Conservation (phyloP, 495 filamentous ascomycete genomes). For the Podospora tetraspora region DNA sequence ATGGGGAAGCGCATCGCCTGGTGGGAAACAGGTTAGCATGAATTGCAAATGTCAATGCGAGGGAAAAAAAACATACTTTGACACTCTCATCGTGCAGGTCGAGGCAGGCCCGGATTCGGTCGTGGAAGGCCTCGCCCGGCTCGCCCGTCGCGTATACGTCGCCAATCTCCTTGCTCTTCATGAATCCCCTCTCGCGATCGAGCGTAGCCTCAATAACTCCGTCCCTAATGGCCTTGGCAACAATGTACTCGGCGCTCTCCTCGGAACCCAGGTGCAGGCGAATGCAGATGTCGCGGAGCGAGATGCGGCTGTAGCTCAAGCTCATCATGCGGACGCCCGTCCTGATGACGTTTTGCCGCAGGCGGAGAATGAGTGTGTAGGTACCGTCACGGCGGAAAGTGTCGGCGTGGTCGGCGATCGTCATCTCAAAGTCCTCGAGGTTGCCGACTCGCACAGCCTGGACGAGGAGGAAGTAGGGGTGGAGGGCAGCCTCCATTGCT, state of each 20-base stretch:
- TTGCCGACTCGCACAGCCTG: slow-evolving; percentile 94
- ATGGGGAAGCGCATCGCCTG: slow-evolving; percentile 98
- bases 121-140: slow-evolving; percentile 94
- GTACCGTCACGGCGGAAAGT: slow-evolving; percentile 91
- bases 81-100: slow-evolving; percentile 94
- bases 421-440: slow-evolving; percentile 81
- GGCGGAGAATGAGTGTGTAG: slow-evolving; percentile 87
- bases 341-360: slow-evolving; percentile 98
- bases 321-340: slow-evolving; percentile 99
- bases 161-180: slow-evolving; percentile 95
- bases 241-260: slow-evolving; percentile 97
- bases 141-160: slow-evolving; percentile 95
- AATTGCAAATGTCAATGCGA: slow-evolving; percentile 3
- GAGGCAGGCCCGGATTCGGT: slow-evolving; percentile 86
- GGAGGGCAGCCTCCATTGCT: slow-evolving; percentile 74
- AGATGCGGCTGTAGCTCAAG: slow-evolving; percentile 93
- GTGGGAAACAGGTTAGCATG: slow-evolving; percentile 2
- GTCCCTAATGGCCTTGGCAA: slow-evolving; percentile 96
- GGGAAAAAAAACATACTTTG: slow-evolving; percentile 56
- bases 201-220: slow-evolving; percentile 95
- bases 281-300: slow-evolving; percentile 95
- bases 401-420: slow-evolving; percentile 70
- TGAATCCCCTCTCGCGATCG: slow-evolving; percentile 90
- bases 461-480: slow-evolving; percentile 87
- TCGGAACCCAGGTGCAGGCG: slow-evolving; percentile 87